Conservation (phyloP, 306 rosid genomes). For the Glycine latifolia region DNA sequence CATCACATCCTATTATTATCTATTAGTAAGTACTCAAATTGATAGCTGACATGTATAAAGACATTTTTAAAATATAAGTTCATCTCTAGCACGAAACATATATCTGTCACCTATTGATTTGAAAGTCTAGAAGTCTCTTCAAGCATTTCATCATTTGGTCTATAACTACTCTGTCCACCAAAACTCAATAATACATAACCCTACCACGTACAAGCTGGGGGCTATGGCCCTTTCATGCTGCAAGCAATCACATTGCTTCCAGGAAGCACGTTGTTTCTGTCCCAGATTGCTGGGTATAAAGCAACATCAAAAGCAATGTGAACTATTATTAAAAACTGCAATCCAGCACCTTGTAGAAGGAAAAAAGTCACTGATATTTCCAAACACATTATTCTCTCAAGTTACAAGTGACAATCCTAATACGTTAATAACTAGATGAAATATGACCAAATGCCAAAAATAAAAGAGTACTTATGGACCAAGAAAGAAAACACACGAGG, state of each 20-base stretch:
- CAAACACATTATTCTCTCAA: slow-evolving; percentile 21
- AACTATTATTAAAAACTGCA: slow-evolving; percentile 9
- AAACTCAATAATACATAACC: slow-evolving; percentile 33
- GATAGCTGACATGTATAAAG: background rate
- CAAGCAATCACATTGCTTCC: slow-evolving; percentile 4
- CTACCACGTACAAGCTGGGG: slow-evolving; percentile 32
- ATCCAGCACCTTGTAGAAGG: slow-evolving; percentile 18
- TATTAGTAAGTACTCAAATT: background rate
- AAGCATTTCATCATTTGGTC: slow-evolving; percentile 18
- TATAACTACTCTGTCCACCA: slow-evolving; percentile 14
- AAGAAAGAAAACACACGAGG: slow-evolving; percentile 6
- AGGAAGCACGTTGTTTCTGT: slow-evolving; percentile 36
- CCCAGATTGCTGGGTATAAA: slow-evolving; percentile 32
- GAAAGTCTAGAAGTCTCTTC: background rate
- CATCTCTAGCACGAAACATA: slow-evolving; percentile 8
- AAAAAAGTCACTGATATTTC: slow-evolving; percentile 35
- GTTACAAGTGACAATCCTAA: slow-evolving; percentile 38
- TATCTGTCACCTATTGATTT: slow-evolving; percentile 13
- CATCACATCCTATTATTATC: background rate
- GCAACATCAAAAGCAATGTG: slow-evolving; percentile 35
- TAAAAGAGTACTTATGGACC: slow-evolving; percentile 10
- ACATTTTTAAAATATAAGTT: background rate
- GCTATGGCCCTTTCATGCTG: slow-evolving; percentile 32
- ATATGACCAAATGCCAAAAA: background rate
- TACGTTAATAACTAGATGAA: slow-evolving; percentile 1